Base-by-base conservation (phyloP, 352 stramenopile species). In the Phytophthora boehmeriae region DNA sequence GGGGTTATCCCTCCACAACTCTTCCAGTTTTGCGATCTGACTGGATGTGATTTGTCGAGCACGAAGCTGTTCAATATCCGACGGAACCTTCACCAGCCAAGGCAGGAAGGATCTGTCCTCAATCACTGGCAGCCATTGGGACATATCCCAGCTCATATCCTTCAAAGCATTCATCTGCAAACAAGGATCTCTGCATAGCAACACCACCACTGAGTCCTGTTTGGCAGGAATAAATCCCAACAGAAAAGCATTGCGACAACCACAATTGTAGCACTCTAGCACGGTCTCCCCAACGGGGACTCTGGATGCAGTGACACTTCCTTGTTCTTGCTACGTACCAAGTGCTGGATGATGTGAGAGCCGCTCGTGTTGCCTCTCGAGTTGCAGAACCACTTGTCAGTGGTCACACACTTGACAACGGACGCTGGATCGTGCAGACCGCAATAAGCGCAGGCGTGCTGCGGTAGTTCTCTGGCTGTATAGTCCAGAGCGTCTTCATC, bases 191-290 rank as follows among this genome's bases (percentile, higher is more conserved):
- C 98, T 81, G 72, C 98, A 99, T 8, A 99, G 82, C 59, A 99
- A 80, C 9, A 99, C 97, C 17, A 99, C 97, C 25, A 99, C 96
- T 35, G 88, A 95, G 64, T 98, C 93, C 50, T 93, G 84, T 56
- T 98, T 98, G 19, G 97, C 97, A 1, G 97, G 97, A 49, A 99
- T 98, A 69, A 99, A 99, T 22, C 98, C 98, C 42, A 99, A 75
- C 39, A 99, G 74, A 66, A 99, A 99, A 8, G 97, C 94, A 76
- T 99, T 99, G 56, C 96, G 94, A 54, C 89, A 97, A 46, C 93
- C 95, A 67, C 97, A 99, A 83, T 99, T 99, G 88, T 99, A 99
- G 81, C 98, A 99, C 82, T 99, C 97, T 32, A 99, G 74, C 32
- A 98, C 83, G 0, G 97, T 99, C 65, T 99, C 97, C 97, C 97